These are phyloP conservation scores for Hymenoscyphus fraxineus DNA, from an alignment of 2,329 filamentous ascomycete species.

Conservation along the genomic window DNA sequence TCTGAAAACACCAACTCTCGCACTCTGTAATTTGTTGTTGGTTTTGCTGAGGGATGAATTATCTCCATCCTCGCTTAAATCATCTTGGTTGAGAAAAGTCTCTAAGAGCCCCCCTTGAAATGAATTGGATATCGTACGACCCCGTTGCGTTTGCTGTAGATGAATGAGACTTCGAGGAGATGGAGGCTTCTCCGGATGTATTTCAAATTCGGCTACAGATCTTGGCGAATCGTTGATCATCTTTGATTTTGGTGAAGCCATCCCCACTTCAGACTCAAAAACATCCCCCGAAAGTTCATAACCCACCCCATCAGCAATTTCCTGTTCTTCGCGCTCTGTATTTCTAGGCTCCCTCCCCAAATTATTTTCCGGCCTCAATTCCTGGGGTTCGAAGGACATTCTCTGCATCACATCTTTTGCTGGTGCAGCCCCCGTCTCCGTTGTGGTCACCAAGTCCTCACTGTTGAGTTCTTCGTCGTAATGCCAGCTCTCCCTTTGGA, in stretches of 20 bases:
- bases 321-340: not conserved
- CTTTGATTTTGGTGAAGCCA: not conserved
- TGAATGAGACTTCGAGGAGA: not conserved
- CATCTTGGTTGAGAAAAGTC: constrained; percentile 10
- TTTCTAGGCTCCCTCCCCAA: not conserved
- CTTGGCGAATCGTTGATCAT: not conserved
- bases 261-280: not conserved
- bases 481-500: not conserved
- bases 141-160: not conserved
- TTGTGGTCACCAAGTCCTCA: not conserved
- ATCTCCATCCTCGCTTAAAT: not conserved
- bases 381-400: not conserved
- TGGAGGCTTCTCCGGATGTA: not conserved
- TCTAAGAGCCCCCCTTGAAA: constrained; percentile 10
- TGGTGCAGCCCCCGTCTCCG: not conserved
- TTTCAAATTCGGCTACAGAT: not conserved
- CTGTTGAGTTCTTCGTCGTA: not conserved
- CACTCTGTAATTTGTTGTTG: constrained; percentile 4
- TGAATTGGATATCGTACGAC: not conserved
- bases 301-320: not conserved
- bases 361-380: not conserved
- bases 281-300: not conserved
- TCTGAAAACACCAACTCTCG: constrained; percentile 8
- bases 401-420: not conserved
- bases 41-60: not conserved